phyloP scores from a whole-genome alignment of 495 filamentous ascomycete species.

The Baudoinia panamericana region DNA sequence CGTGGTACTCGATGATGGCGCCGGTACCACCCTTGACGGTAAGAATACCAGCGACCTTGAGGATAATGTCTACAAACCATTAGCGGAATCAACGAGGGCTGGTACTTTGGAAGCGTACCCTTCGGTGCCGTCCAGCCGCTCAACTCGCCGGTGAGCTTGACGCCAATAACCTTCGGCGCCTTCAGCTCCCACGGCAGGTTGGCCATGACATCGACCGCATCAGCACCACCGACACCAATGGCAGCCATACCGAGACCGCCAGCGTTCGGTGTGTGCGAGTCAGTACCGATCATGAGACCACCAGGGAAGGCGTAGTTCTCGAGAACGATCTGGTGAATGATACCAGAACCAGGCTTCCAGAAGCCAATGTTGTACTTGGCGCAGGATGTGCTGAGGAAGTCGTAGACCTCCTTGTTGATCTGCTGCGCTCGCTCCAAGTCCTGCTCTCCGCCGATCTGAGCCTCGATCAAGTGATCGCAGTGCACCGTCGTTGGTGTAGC shows the following conservation, averaged over 20 bases:
- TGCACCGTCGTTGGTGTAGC: slow-evolving; percentile 94
- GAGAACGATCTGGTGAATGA: slow-evolving; percentile 97
- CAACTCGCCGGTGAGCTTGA: slow-evolving; percentile 79
- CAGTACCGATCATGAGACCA: slow-evolving; percentile 95
- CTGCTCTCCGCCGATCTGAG: slow-evolving; percentile 84
- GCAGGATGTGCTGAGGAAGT: slow-evolving; percentile 88
- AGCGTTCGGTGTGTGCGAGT: slow-evolving; percentile 96
- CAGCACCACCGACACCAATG: slow-evolving; percentile 96
- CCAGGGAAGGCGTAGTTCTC: slow-evolving; percentile 99
- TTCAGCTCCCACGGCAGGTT: slow-evolving; percentile 97
- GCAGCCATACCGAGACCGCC: slow-evolving; percentile 93
- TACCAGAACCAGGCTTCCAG: slow-evolving; percentile 97
- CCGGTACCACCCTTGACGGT: slow-evolving; percentile 98
- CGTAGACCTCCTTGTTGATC: slow-evolving; percentile 99
- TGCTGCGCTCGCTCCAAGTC: slow-evolving; percentile 81
- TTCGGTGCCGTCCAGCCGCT: slow-evolving; percentile 93
- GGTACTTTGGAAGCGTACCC: slow-evolving; percentile 35
- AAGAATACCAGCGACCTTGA: slow-evolving; percentile 93
- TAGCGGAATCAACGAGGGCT: slow-evolving; percentile 4
- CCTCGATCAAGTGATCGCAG: slow-evolving; percentile 99
- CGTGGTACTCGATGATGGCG: slow-evolving; percentile 89
- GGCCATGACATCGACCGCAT: slow-evolving; percentile 98
- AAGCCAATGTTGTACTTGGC: slow-evolving; percentile 99
- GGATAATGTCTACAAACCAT: slow-evolving; percentile 62
- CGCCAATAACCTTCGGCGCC: slow-evolving; percentile 93